Evolutionary conservation across 2,329 filamentous ascomycete species (phyloP), one percentile per base, ranked within the genome.

Genomic region (Penicillium janthinellum): DNA sequence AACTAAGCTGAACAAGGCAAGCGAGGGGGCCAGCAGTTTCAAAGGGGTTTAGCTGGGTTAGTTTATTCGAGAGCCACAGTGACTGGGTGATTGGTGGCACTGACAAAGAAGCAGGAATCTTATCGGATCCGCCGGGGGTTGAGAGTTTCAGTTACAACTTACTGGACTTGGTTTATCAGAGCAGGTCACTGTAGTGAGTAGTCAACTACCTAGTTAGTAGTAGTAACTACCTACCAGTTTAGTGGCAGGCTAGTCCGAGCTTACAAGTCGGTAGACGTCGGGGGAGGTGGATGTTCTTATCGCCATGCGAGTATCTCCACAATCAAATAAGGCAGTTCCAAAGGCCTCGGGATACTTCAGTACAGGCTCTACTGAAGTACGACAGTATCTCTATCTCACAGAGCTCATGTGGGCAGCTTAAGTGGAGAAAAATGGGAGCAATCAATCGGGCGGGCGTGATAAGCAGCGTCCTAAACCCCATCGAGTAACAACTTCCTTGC

Each of bases 401-500:
- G 10, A 55, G 52, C 52, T 55, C 42, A n/a, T 31, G 37, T 20
- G 20, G 52, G 35, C 28, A 41, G 34, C 42, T 49, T 15, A 3
- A 34, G 47, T 49, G 47, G 47, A 49, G 28, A 17, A 48, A 15
- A 15, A n/a, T 10, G 0, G 3, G 25, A 20, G 12, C 47, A 35
- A n/a, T 49, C 47, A 49, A 41, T 38, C 45, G 25, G 42, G n/a
- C 7, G 15, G 34, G 42, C 11, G 7, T 47, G 57, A 60, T 54
- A 60, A 61, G 58, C 49, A 57, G 34, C 31, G 47, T 48, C 14
- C 56, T 61, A 61, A 57, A 50, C 61, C 59, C 3, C 14, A 60
- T 54, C 31, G 20, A 63, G 62, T 39, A 62, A 58, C 34, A 38
- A 25, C 22, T 51, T 60, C 52, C 60, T 25, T 52, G 49, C 56